Base-by-base conservation (phyloP, 2,329 filamentous ascomycete species). In the Tolypocladium nubicola region DNA sequence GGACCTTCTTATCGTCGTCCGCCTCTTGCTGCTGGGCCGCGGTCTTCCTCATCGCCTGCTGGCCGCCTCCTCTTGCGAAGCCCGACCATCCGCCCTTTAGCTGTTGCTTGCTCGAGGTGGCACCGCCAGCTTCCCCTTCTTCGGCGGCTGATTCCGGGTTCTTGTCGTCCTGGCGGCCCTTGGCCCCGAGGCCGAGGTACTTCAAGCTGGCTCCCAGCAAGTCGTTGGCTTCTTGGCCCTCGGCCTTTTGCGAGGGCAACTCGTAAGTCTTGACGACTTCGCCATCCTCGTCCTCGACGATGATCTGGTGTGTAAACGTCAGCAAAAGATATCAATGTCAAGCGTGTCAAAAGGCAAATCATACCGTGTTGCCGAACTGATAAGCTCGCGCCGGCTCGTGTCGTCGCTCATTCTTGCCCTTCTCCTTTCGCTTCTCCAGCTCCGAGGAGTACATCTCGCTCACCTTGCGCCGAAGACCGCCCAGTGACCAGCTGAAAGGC, bases 221-320 rank as follows among this genome's bases (percentile, higher is more conserved):
- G 49, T 71, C 73, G 21, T 63, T 69, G 21, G 71, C 68, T 14
- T 76, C 71, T 58, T 71, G 75, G 19, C 67, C 67, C 14, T 76
- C 75, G 0, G 63, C 60, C 61, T 79, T 82, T 33, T 81, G 71
- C 0, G 79, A 74, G 1, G 87, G 86, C 35, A 93, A 80, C 61
- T 92, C 86, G 67, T 91, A 92, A 57, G 89, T 85, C 75, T 92
- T 92, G 68, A 95, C 82, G 38, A 95, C 90, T 68, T 95, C 90
- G 49, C 89, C 89, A 64, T 92, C 86, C 69, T 89, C 87, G 61
- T 95, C 89, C 73, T 95, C 89, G 19, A 95, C 88, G 67, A 95
- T 93, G 62, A 95, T 90, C 75, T 89, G 21, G 75, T 68, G 43
- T 57, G 14, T 13, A 10, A 2, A 47, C 5, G 40, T 21, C 23